A percentile compares a stretch with the other conserved stretches of the same genome.
phyloP scores from a whole-genome alignment of 2,329 filamentous ascomycete genomes.

The Diplodia mutila region DNA sequence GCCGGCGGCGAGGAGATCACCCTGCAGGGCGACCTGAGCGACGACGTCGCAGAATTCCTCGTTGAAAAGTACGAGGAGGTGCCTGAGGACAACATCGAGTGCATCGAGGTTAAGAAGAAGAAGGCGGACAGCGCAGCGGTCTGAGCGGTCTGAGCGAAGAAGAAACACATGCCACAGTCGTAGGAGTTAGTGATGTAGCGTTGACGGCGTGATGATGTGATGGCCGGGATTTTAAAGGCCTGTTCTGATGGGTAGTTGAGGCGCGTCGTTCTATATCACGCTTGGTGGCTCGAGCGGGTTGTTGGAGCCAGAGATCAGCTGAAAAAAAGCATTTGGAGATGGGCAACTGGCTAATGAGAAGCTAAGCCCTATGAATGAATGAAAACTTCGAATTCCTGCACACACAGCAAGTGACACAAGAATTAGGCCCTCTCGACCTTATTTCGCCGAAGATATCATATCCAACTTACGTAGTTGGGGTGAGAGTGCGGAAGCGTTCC shows the following conservation, averaged over 20 bases:
- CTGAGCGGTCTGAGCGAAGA: too few relatives aligned
- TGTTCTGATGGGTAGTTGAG: background rate
- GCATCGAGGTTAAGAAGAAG: constrained; percentile 26
- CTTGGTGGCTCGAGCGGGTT: background rate
- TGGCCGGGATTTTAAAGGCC: background rate
- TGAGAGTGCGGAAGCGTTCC: too few relatives aligned
- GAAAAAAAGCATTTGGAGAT: background rate
- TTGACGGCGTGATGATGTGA: background rate
- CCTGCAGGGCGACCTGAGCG: constrained; percentile 94
- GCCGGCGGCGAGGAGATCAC: constrained; percentile 94
- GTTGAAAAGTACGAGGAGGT: constrained; percentile 86
- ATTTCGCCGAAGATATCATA: too few relatives aligned
- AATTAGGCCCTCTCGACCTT: too few relatives aligned
- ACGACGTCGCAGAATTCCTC: constrained; percentile 91
- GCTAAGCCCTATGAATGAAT: background rate
- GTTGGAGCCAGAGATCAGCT: background rate
- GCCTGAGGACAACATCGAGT: constrained; percentile 86
- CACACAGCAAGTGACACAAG: too few relatives aligned
- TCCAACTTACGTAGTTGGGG: too few relatives aligned
- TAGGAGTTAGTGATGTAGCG: background rate
- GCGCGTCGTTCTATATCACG: background rate
- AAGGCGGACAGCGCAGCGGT: constrained; percentile 11
- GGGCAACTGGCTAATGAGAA: background rate
- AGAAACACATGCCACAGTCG: background rate
- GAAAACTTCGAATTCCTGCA: background rate